Conservation (phyloP, 2,329 filamentous ascomycete genomes). For the Fusarium sp. region DNA sequence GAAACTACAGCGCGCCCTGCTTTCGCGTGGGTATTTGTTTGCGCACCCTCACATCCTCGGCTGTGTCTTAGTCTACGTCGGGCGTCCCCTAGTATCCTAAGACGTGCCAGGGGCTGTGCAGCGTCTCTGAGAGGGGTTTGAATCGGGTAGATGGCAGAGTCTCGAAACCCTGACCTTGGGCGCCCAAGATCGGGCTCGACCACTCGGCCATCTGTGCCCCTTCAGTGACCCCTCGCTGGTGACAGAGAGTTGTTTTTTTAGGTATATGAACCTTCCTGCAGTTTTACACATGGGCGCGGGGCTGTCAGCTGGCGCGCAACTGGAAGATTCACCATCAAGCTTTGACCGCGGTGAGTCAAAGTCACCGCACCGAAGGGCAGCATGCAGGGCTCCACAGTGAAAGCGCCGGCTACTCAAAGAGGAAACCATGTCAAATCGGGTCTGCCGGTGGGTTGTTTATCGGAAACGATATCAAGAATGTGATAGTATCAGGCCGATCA, state of each 20-base stretch:
- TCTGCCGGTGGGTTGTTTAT: not conserved
- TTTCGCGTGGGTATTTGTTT: constrained; percentile 53
- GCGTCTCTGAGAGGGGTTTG: constrained; percentile 42
- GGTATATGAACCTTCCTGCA: constrained; percentile 18
- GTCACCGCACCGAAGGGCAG: constrained; percentile 6
- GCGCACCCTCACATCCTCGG: constrained; percentile 45
- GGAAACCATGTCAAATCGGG: not conserved
- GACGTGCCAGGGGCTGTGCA: constrained; percentile 39
- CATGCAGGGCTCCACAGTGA: not conserved
- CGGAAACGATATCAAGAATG: not conserved
- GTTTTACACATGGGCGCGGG: not conserved
- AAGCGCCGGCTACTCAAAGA: not conserved
- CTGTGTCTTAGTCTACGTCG: not conserved
- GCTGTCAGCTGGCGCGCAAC: constrained; percentile 27
- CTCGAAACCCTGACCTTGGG: constrained; percentile 19
- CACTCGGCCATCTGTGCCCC: constrained; percentile 9
- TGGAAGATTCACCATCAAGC: constrained; percentile 6
- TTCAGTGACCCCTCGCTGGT: constrained; percentile 26
- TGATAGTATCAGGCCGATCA: not conserved
- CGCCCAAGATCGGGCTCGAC: constrained; percentile 8
- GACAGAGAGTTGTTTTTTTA: not conserved
- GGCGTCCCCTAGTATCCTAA: constrained; percentile 19
- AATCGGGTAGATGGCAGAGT: not conserved
- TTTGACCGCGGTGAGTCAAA: constrained; percentile 5
- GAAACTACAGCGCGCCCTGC: constrained; percentile 49